Evolutionary conservation across 352 stramenopile genomes (phyloP).

Genomic region (Globisporangium spinosum): DNA sequence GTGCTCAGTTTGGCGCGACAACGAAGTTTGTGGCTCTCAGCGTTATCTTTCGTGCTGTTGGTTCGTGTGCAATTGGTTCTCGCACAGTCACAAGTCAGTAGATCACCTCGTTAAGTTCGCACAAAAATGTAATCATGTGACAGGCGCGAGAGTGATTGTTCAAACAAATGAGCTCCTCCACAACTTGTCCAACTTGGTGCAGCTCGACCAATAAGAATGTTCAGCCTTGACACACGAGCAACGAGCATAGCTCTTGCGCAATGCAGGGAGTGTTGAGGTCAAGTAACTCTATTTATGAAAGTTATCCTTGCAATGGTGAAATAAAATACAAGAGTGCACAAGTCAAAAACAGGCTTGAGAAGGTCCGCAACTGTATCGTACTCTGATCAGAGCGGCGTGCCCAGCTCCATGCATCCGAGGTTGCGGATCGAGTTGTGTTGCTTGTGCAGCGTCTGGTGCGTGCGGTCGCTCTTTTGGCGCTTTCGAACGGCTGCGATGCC

Average conservation of each 20-base stretch:
- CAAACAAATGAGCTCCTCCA: neutral
- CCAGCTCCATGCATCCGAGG: conserved; percentile 10
- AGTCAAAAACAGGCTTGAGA: neutral
- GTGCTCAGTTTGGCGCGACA: neutral
- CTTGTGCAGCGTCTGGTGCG: neutral
- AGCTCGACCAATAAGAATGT: neutral
- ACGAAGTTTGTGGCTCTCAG: neutral
- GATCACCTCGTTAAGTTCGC: neutral
- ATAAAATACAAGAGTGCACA: neutral
- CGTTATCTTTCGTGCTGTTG: neutral
- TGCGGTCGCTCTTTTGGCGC: conserved; percentile 3
- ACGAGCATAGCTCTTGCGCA: neutral
- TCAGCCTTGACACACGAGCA: too few species aligned
- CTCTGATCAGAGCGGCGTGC: conserved; percentile 12
- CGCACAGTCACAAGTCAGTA: neutral
- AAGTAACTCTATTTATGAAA: neutral
- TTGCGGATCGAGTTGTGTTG: conserved; percentile 9
- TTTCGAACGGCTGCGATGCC: conserved; percentile 18
- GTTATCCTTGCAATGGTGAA: conserved; percentile 1
- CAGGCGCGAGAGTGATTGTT: neutral
- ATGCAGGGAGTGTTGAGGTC: neutral
- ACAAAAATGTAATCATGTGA: neutral
- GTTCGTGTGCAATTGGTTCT: neutral
- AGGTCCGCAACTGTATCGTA: neutral
- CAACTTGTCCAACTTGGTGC: neutral